These are phyloP conservation scores for Ustilago nuda DNA, from an alignment of 1,284 basidiomycete genomes.

Conservation along the genomic window DNA sequence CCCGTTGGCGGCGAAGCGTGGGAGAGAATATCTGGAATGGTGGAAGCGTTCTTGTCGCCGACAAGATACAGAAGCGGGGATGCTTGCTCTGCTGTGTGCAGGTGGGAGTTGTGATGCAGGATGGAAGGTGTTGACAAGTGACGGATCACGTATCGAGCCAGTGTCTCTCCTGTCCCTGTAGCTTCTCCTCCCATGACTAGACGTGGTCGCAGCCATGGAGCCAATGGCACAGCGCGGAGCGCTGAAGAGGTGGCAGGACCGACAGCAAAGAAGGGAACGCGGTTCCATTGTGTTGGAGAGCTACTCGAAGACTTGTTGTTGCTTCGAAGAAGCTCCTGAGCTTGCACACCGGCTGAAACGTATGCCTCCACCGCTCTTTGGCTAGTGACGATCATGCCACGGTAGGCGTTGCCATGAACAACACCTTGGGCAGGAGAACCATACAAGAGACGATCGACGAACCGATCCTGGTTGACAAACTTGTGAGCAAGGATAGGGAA, in stretches of 20 bases:
- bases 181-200: conserved; percentile 59
- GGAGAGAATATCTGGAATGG: conserved; percentile 53
- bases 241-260: conserved; percentile 62
- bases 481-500: conserved; percentile 59
- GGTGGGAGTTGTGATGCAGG: conserved; percentile 22
- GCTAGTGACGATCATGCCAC: conserved; percentile 63
- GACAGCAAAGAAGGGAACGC: conserved; percentile 66
- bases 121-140: conserved; percentile 41
- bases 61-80: conserved; percentile 58
- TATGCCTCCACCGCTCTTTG: conserved; percentile 65
- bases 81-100: conserved; percentile 14
- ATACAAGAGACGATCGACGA: conserved; percentile 46
- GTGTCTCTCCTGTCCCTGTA: conserved; percentile 58
- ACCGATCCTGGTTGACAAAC: conserved; percentile 41
- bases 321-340: conserved; percentile 26
- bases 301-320: conserved; percentile 28
- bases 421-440: conserved; percentile 18
- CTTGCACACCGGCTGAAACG: conserved; percentile 49
- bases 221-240: conserved; percentile 38
- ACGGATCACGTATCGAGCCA: conserved; percentile 58
- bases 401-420: conserved; percentile 22
- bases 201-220: conserved; percentile 51
- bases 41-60: conserved; percentile 62
- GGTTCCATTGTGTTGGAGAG: conserved; percentile 52
- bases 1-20: conserved; percentile 28